A percentile compares a stretch with the other conserved stretches of the same genome.
These are phyloP conservation scores for Starmerella apicola DNA, from an alignment of 805 yeast species.

Conservation along the genomic window DNA sequence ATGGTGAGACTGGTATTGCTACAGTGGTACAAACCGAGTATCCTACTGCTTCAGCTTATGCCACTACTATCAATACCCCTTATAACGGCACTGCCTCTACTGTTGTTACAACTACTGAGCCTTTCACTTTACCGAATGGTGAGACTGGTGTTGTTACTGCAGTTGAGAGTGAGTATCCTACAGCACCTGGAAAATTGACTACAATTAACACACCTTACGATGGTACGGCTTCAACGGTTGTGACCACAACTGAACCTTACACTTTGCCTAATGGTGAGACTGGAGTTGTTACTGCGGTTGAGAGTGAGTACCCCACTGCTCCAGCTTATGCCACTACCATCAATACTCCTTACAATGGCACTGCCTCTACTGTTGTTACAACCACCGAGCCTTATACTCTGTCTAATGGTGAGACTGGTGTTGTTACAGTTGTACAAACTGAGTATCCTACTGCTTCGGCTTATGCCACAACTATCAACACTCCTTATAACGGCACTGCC, in stretches of 20 bases:
- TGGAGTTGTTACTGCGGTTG: slow-evolving; percentile 1
- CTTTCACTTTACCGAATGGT: slow-evolving; percentile 1
- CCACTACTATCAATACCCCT: not conserved
- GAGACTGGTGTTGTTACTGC: slow-evolving; percentile 1
- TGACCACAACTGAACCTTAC: slow-evolving; percentile 3
- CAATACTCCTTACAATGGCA: not conserved
- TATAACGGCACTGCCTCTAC: slow-evolving; percentile 2
- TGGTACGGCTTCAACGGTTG: not conserved
- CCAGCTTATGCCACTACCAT: slow-evolving; percentile 1
- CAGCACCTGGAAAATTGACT: slow-evolving; percentile 2
- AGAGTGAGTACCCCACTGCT: not conserved
- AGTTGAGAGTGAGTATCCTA: slow-evolving; percentile 5
- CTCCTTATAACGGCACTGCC: not conserved
- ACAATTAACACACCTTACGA: not conserved
- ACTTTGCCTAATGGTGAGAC: slow-evolving; percentile 1
- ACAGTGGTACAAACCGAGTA: slow-evolving; percentile 1
- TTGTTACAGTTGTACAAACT: slow-evolving; percentile 1
- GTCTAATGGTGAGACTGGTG: slow-evolving; percentile 1
- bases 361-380: not conserved
- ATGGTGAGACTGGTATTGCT: slow-evolving; percentile 1
- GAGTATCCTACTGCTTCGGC: slow-evolving; percentile 7
- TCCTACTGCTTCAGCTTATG: slow-evolving; percentile 3
- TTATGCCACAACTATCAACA: not conserved
- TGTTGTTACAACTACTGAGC: not conserved
- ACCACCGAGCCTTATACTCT: slow-evolving; percentile 1